Percentiles rank a stretch among this genome's conserved stretches.
Evolutionary conservation across 805 yeast species (phyloP).

Genomic region (Candida odintsovae): DNA sequence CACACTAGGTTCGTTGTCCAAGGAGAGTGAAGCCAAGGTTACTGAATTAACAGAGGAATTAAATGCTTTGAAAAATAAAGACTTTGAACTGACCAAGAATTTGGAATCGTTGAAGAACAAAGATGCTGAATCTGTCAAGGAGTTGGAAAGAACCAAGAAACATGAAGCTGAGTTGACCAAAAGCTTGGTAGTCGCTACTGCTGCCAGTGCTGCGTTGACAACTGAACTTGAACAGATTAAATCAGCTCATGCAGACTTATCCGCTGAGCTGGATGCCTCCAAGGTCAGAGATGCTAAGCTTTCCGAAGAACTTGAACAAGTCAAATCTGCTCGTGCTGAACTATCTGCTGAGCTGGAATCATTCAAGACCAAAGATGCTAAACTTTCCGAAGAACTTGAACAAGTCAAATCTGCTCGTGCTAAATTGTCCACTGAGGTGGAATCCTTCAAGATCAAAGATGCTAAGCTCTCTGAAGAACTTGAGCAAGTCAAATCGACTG

Average conservation of each 20-base stretch:
- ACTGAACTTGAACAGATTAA: neutral
- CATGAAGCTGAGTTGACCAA: neutral
- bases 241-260: neutral
- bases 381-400: too few relatives aligned
- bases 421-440: too few relatives aligned
- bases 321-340: neutral
- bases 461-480: constrained; percentile 1
- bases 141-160: neutral
- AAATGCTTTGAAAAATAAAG: constrained; percentile 1
- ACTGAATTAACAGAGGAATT: constrained; percentile 2
- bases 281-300: neutral
- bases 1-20: neutral
- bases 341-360: too few relatives aligned
- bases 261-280: neutral
- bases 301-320: constrained; percentile 1
- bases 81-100: constrained; percentile 1
- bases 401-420: neutral
- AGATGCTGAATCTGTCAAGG: neutral
- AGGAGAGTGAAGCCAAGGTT: neutral
- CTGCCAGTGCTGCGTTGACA: neutral
- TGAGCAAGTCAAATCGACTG: neutral
- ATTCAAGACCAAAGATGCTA: too few relatives aligned
- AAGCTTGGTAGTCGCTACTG: neutral
- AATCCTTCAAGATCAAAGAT: neutral
- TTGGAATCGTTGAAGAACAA: neutral